These are phyloP conservation scores for Didymella sp. DNA, from an alignment of 2,329 filamentous ascomycete genomes.

Conservation along the genomic window DNA sequence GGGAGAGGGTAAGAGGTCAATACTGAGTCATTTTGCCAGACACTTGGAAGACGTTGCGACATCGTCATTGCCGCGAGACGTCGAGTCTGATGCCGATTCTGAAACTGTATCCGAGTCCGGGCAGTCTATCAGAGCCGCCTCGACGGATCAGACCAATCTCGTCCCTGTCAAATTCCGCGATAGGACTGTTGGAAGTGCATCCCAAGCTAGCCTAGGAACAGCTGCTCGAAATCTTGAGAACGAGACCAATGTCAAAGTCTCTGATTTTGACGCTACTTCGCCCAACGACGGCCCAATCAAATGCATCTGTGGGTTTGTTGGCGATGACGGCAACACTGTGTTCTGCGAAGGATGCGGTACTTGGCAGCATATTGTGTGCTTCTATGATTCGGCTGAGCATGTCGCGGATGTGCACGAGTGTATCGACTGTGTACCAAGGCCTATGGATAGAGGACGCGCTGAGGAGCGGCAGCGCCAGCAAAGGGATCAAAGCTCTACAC, in stretches of 20 bases:
- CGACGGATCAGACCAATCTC: too few species aligned
- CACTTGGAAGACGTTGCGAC: slow-evolving; percentile 39
- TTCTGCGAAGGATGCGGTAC: neutral
- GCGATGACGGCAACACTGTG: neutral
- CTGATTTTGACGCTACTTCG: too few species aligned
- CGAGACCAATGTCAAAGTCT: too few species aligned
- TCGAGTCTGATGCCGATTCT: slow-evolving; percentile 24
- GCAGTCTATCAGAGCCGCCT: too few species aligned
- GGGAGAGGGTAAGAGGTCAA: slow-evolving; percentile 21
- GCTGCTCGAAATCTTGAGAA: too few species aligned
- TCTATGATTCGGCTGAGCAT: neutral
- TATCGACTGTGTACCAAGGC: neutral
- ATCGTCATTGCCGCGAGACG: slow-evolving; percentile 22
- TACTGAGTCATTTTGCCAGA: slow-evolving; percentile 28
- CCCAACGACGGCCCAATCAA: neutral
- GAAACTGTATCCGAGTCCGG: slow-evolving; percentile 22
- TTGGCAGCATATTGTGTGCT: neutral
- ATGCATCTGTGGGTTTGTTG: neutral
- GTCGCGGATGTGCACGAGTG: neutral
- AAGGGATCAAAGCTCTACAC: neutral
- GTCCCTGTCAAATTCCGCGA: too few species aligned
- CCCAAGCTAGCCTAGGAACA: too few species aligned
- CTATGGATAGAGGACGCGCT: neutral
- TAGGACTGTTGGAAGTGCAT: too few species aligned
- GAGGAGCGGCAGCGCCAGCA: neutral